Evolutionary conservation across 441 rosid species (phyloP).

Genomic region (Populus hybrid): DNA sequence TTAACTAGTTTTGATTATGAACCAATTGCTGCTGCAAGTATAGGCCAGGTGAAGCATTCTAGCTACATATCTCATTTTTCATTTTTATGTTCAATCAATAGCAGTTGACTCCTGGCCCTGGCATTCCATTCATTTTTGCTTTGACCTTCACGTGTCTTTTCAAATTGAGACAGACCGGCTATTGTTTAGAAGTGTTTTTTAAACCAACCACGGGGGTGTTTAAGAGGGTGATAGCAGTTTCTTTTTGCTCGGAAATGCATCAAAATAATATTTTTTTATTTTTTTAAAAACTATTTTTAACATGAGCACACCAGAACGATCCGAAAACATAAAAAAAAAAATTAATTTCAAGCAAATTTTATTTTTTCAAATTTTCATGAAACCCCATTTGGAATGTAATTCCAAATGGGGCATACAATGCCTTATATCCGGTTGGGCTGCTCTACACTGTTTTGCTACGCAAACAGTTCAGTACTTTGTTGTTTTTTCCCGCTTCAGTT

Average conservation of each 20-base stretch:
- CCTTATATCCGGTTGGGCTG: background rate
- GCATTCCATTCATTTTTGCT: background rate
- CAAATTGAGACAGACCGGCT: background rate
- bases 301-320: too few species aligned
- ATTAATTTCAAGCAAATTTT: too few species aligned
- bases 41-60: constrained; percentile 72
- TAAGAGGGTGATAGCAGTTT: too few species aligned
- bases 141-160: background rate
- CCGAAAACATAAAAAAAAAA: too few species aligned
- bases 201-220: background rate
- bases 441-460: background rate
- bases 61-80: background rate
- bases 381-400: too few species aligned
- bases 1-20: constrained; percentile 89
- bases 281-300: too few species aligned
- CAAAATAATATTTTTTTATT: too few species aligned
- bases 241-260: too few species aligned
- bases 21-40: constrained; percentile 95
- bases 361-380: too few species aligned
- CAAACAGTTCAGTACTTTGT: background rate
- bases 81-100: background rate
- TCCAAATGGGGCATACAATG: too few species aligned
- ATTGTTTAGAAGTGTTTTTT: background rate
- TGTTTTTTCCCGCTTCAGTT: background rate
- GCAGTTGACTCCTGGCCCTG: background rate